These are phyloP conservation scores for Pseudofabraea citricarpa DNA, from an alignment of 2,329 filamentous ascomycete species.

Conservation along the genomic window DNA sequence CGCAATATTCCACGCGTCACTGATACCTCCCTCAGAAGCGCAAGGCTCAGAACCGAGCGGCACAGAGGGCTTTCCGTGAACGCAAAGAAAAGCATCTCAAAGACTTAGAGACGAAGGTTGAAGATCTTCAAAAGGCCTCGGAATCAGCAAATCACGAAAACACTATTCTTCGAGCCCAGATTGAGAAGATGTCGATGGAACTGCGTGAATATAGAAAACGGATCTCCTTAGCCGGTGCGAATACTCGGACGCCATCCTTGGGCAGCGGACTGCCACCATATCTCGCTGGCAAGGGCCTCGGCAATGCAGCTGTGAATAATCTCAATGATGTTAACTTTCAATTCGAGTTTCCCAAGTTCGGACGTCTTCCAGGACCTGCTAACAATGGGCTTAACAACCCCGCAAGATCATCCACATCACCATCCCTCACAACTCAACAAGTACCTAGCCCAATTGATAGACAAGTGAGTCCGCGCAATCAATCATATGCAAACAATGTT, in stretches of 20 bases:
- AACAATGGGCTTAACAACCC: slow-evolving; percentile 10
- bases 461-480: slow-evolving; percentile 22
- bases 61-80: slow-evolving; percentile 89
- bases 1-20: no score
- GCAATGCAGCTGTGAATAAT: slow-evolving; percentile 48
- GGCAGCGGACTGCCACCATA: slow-evolving; percentile 18
- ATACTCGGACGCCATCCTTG: slow-evolving; percentile 13
- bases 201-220: slow-evolving; percentile 88
- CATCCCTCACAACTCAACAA: slow-evolving; percentile 12
- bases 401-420: slow-evolving; percentile 17
- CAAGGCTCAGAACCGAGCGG: slow-evolving; percentile 92
- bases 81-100: slow-evolving; percentile 90
- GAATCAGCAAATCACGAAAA: slow-evolving; percentile 84
- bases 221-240: slow-evolving; percentile 50
- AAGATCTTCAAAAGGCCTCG: slow-evolving; percentile 76
- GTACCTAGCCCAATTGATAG: slow-evolving; percentile 17
- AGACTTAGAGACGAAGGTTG: slow-evolving; percentile 74
- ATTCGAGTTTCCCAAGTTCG: slow-evolving; percentile 96
- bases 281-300: slow-evolving; percentile 39
- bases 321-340: slow-evolving; percentile 77
- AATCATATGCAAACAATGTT: slow-evolving; percentile 28
- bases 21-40: slow-evolving; percentile 60
- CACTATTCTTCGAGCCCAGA: slow-evolving; percentile 73
- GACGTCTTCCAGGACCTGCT: slow-evolving; percentile 54
- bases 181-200: slow-evolving; percentile 82